Conservation (phyloP, 768 basidiomycete genomes). For the Termitomyces bulborhizus region DNA sequence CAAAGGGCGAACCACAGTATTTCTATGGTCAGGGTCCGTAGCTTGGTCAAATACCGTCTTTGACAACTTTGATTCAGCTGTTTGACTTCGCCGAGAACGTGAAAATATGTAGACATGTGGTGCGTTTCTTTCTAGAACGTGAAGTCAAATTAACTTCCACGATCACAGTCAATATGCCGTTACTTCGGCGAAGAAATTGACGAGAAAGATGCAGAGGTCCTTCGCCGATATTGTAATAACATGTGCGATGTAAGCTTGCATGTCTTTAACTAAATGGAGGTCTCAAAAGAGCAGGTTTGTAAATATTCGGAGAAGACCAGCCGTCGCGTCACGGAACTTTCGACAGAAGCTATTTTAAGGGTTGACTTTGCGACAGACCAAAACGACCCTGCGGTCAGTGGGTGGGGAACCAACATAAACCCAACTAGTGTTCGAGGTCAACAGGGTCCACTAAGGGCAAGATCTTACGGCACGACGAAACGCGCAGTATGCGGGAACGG, state of each 20-base stretch:
- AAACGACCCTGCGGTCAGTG: background rate
- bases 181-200: conserved; percentile 76
- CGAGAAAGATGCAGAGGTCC: conserved; percentile 31
- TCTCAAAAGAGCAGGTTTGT: conserved; percentile 48
- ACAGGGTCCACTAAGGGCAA: background rate
- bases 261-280: background rate
- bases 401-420: conserved; percentile 1
- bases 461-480: conserved; percentile 8
- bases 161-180: conserved; percentile 60
- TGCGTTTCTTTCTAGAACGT: conserved; percentile 25
- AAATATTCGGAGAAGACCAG: conserved; percentile 68
- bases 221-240: conserved; percentile 52
- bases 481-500: conserved; percentile 6
- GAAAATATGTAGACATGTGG: conserved; percentile 64
- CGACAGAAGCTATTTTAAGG: conserved; percentile 23
- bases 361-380: conserved; percentile 17
- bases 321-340: conserved; percentile 42
- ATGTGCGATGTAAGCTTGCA: conserved; percentile 71
- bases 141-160: background rate
- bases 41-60: background rate
- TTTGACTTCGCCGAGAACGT: conserved; percentile 53
- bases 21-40: conserved; percentile 37
- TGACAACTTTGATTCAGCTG: conserved; percentile 17
- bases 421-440: background rate
- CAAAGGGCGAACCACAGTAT: conserved; percentile 65